Evolutionary conservation across 2,329 filamentous ascomycete species (phyloP).

Genomic region (Alternaria panax): DNA sequence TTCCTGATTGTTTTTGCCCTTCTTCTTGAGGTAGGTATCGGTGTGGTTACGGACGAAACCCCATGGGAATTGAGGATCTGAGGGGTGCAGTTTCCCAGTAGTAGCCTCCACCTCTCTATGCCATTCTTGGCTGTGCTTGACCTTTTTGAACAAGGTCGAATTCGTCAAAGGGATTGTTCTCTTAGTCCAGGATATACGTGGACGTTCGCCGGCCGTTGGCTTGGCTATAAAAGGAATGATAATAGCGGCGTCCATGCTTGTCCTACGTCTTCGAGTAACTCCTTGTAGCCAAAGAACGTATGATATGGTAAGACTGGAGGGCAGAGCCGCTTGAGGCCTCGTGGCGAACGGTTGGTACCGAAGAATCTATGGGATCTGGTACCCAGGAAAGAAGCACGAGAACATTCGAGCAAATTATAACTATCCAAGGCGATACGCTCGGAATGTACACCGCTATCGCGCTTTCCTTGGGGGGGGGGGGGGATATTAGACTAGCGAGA

Average conservation of each 20-base stretch:
- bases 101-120: constrained; percentile 35
- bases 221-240: constrained; percentile 9
- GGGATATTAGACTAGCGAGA: background rate
- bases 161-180: constrained; percentile 22
- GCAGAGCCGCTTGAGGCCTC: background rate
- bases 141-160: constrained; percentile 30
- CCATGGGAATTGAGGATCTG: constrained; percentile 37
- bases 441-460: background rate
- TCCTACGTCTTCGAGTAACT: background rate
- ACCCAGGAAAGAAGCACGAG: background rate
- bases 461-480: background rate
- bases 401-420: background rate
- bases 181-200: constrained; percentile 21
- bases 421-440: background rate
- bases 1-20: constrained; percentile 35
- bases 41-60: constrained; percentile 30
- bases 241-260: constrained; percentile 6
- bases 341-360: background rate
- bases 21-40: constrained; percentile 41
- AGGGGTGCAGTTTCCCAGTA: constrained; percentile 32
- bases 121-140: constrained; percentile 41
- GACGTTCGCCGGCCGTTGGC: constrained; percentile 13
- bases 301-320: background rate
- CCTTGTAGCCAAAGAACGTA: background rate
- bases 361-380: background rate